Evolutionary conservation across 768 basidiomycete species (phyloP), one percentile per base, ranked within the genome.

Genomic region (Kondoa subrosea): DNA sequence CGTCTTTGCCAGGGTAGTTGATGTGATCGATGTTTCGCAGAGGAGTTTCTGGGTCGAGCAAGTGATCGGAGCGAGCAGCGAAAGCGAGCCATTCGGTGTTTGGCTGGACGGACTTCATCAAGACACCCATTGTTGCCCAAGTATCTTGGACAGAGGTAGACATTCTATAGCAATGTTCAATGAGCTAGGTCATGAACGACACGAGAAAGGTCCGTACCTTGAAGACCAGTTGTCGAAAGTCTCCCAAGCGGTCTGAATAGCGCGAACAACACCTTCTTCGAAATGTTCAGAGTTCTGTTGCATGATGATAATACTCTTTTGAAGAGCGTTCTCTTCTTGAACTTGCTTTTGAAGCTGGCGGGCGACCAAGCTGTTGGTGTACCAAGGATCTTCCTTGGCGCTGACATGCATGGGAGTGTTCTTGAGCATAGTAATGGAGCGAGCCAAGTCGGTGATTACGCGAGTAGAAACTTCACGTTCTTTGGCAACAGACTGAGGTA

Each of bases 241-340:
- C 67, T 86, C 84, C 95, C 95, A 99, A 0, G 95, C 91, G 25
- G 90, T 91, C 77, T 97, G 91, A 70, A 99, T 83, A 1, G 90
- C 85, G 68, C 89, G 87, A 30, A 99, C 90, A 73, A 99, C 89
- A 65, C 91, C 92, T 72, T 90, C 88, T 77, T 97, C 95, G 73
- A 99, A 99, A 76, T 92, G 87, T 26, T 92, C 93, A 17, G 87
- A 88, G 76, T 93, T 93, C 61, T 74, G 91, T 74, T 99, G 93
- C 84, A 93, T 96, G 77, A 99, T 92, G 75, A 99, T 85, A 74
- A 96, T 88, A 1, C 87, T 89, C 77, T 97, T 99, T 78, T 99
- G 93, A 16, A 99, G 84, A 0, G 91, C 85, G 76, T 99, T 99
- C 78, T 99, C 95, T 78, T 95, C 93, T 78, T 91, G 85, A 58